phyloP scores from a whole-genome alignment of 1,284 basidiomycete species.

The Chondrostereum purpureum region DNA sequence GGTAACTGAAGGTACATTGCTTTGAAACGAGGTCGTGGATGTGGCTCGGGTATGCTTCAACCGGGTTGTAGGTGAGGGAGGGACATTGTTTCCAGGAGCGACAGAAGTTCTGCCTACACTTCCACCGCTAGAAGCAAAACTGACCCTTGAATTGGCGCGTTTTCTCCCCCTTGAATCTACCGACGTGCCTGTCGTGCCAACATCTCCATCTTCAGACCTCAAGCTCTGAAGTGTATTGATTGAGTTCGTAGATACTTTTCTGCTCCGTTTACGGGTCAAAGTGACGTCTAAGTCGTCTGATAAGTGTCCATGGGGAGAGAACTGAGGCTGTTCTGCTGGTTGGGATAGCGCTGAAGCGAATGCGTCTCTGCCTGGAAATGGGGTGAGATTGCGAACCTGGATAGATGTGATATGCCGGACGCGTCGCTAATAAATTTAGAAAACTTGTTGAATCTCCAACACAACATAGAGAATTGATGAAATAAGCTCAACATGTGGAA shows the following conservation, averaged over 20 bases:
- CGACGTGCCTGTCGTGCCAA: slow-evolving; percentile 11
- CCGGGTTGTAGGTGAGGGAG: slow-evolving; percentile 25
- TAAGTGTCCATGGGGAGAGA: slow-evolving; percentile 44
- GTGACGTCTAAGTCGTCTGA: slow-evolving; percentile 68
- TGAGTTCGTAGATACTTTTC: slow-evolving; percentile 58
- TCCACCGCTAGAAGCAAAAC: slow-evolving; percentile 24
- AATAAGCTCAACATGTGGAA: background rate
- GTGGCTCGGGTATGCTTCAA: slow-evolving; percentile 40
- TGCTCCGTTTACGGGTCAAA: slow-evolving; percentile 47
- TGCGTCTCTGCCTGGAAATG: slow-evolving; percentile 71
- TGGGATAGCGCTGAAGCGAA: slow-evolving; percentile 66
- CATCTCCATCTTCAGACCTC: slow-evolving; percentile 37
- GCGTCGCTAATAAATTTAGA: slow-evolving; percentile 42
- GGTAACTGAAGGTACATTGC: slow-evolving; percentile 18
- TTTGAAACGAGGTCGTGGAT: slow-evolving; percentile 42
- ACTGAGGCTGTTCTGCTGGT: slow-evolving; percentile 53
- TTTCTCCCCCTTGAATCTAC: slow-evolving; percentile 29
- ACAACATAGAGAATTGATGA: background rate
- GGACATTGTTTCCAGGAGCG: slow-evolving; percentile 19
- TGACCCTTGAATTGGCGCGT: slow-evolving; percentile 31
- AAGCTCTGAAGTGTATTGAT: slow-evolving; percentile 40
- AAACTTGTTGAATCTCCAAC: background rate
- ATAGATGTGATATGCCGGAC: slow-evolving; percentile 69
- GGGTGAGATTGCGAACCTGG: slow-evolving; percentile 75
- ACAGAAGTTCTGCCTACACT: slow-evolving; percentile 20